These are phyloP conservation scores for Leccinum proliferum DNA, from an alignment of 1,284 basidiomycete genomes.

Conservation along the genomic window DNA sequence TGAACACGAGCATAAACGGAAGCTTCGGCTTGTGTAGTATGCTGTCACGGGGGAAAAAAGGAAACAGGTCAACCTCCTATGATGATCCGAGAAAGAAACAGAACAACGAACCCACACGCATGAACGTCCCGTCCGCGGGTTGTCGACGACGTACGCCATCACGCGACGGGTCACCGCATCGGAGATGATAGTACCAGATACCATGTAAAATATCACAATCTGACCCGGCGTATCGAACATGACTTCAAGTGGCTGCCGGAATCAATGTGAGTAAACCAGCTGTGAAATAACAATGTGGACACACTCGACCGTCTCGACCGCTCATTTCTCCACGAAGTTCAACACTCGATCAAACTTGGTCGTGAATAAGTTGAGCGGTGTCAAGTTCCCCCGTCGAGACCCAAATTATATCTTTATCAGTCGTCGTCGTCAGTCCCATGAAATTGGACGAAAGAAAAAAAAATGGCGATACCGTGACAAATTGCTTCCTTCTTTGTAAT, in stretches of 20 bases:
- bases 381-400: slow-evolving; percentile 98
- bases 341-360: slow-evolving; percentile 69
- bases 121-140: slow-evolving; percentile 96
- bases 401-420: slow-evolving; percentile 89
- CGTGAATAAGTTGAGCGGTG: slow-evolving; percentile 95
- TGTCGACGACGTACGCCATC: slow-evolving; percentile 97
- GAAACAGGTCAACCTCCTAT: not conserved
- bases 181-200: slow-evolving; percentile 97
- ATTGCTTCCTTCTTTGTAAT: slow-evolving; percentile 98
- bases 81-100: not conserved
- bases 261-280: not conserved
- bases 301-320: slow-evolving; percentile 76
- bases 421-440: slow-evolving; percentile 11
- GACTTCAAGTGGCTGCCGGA: slow-evolving; percentile 60
- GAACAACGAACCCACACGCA: slow-evolving; percentile 77
- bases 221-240: slow-evolving; percentile 98
- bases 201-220: slow-evolving; percentile 92
- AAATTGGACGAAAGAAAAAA: slow-evolving; percentile 8
- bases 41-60: slow-evolving; percentile 35
- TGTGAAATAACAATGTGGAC: slow-evolving; percentile 24
- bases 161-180: slow-evolving; percentile 78
- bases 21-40: slow-evolving; percentile 98
- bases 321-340: slow-evolving; percentile 92
- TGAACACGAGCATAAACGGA: slow-evolving; percentile 98
- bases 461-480: slow-evolving; percentile 36